Percentiles rank a stretch among this genome's conserved stretches.
Conservation (phyloP, 768 basidiomycete species). For the Russula emetica region DNA sequence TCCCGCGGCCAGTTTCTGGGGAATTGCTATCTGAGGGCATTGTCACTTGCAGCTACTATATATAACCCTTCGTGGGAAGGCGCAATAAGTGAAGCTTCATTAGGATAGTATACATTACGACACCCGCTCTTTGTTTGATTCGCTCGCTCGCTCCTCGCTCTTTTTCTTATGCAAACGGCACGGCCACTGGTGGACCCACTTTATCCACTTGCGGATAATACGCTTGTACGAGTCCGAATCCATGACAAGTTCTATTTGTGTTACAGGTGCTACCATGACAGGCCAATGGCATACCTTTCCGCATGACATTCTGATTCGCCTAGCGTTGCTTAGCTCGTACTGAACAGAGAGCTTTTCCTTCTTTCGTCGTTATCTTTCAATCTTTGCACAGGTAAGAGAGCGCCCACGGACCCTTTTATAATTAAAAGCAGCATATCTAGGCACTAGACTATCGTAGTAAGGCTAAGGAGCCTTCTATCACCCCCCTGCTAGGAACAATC, state of each 20-base stretch:
- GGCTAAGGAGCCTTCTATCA: not conserved
- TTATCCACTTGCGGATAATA: conserved; percentile 2
- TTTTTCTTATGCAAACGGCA: not conserved
- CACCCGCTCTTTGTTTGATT: not conserved
- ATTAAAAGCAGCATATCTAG: not conserved
- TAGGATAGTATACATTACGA: conserved; percentile 1
- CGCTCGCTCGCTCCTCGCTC: not conserved
- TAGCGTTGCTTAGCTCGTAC: not conserved
- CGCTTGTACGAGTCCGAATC: not conserved
- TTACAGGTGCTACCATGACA: too few species aligned
- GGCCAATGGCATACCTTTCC: not conserved
- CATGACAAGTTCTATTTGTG: not conserved
- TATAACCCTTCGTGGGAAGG: conserved; percentile 14
- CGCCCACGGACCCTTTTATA: not conserved
- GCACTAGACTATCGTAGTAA: too few species aligned
- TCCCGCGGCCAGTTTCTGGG: not conserved
- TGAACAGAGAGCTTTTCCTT: too few species aligned
- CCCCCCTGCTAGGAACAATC: not conserved
- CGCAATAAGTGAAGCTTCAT: not conserved
- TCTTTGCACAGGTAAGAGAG: not conserved
- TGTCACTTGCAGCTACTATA: too few species aligned
- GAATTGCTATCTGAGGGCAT: not conserved
- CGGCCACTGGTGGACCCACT: too few species aligned
- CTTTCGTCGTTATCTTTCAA: not conserved
- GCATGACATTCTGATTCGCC: not conserved